phyloP scores from a whole-genome alignment of 768 basidiomycete genomes.

The Candolleomyces efflorescens region DNA sequence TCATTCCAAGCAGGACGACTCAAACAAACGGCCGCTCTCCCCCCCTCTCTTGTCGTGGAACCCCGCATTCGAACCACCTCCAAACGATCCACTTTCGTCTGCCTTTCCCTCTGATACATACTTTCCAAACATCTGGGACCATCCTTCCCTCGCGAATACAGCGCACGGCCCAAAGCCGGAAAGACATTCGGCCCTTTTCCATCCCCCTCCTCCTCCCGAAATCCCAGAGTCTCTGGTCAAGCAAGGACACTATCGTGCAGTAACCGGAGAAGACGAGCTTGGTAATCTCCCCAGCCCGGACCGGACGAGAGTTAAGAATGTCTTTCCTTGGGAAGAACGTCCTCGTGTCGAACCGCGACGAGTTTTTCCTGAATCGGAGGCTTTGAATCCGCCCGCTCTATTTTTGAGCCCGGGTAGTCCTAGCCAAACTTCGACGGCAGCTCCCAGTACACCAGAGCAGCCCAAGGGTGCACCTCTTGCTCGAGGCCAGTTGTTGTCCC shows the following conservation, averaged over 20 bases:
- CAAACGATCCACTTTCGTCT: constrained; percentile 52
- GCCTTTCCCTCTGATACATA: constrained; percentile 72
- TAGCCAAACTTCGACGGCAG: constrained; percentile 33
- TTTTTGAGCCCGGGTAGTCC: constrained; percentile 33
- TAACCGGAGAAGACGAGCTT: constrained; percentile 44
- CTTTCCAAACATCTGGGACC: constrained; percentile 87
- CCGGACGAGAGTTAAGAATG: constrained; percentile 60
- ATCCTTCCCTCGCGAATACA: constrained; percentile 21
- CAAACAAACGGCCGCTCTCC: constrained; percentile 45
- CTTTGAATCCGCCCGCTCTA: constrained; percentile 41
- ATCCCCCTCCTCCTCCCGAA: constrained; percentile 51
- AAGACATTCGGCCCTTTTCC: constrained; percentile 49
- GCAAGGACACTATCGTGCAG: constrained; percentile 71
- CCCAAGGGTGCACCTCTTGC: constrained; percentile 17
- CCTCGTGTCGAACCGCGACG: constrained; percentile 64
- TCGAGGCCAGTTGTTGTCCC: constrained; percentile 30
- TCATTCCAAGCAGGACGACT: constrained; percentile 17
- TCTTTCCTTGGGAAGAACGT: constrained; percentile 96
- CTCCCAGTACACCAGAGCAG: constrained; percentile 33
- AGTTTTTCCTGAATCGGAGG: constrained; percentile 66
- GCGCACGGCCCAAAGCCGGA: constrained; percentile 5
- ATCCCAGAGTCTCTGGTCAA: constrained; percentile 65
- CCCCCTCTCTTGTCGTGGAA: constrained; percentile 77
- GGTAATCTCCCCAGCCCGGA: constrained; percentile 58
- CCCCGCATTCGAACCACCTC: constrained; percentile 75